Base-by-base conservation (phyloP, 345 rosid genomes). In the Geranium brycei region DNA sequence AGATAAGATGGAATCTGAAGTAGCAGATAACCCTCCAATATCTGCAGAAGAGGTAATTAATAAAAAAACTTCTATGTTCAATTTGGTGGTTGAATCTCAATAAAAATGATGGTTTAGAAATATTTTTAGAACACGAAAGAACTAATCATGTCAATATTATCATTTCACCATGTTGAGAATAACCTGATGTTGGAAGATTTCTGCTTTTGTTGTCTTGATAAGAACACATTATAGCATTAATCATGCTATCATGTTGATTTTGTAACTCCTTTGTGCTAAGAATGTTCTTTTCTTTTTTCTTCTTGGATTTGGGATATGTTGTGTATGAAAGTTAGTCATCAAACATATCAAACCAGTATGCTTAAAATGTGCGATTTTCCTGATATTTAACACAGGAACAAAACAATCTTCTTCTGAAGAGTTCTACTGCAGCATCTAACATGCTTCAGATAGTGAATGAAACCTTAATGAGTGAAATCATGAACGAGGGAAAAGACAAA, bases 31-130 rank as follows among this genome's bases (percentile, higher is more conserved):
- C 31, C 47, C 58, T 63, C 68, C 47, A 58, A 51, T 64, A 40
- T 58, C 53, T 57, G 58, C 11, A n/a, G 55, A 65, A 63, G 73
- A 32, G 70, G 60, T 38, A 70, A 82, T 38, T 79, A 73, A 73
- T 63, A 62, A 64, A 55, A 23, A 19, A 5, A 10, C 11, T 38
- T 38, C 2, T 38, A 5, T 38, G 47, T 38, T 38, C 47, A 38
- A 38, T 38, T 38, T 10, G 47, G 11, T 38, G 6, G 47, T 38
- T 38, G 47, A 38, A 10, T 38, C 28, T 23, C 28, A 23, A 23
- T 23, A 23, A 23, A 23, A 23, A 23, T 23, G 28, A 23, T 23
- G 2, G 28, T 23, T 23, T 23, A 23, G 28, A 23, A 23, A 38
- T 38, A 10, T 5, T 38, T 38, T 38, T 38, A 38, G 11, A 38